phyloP scores from a whole-genome alignment of 75 land plant species.

The Pinus tabuliformis region DNA sequence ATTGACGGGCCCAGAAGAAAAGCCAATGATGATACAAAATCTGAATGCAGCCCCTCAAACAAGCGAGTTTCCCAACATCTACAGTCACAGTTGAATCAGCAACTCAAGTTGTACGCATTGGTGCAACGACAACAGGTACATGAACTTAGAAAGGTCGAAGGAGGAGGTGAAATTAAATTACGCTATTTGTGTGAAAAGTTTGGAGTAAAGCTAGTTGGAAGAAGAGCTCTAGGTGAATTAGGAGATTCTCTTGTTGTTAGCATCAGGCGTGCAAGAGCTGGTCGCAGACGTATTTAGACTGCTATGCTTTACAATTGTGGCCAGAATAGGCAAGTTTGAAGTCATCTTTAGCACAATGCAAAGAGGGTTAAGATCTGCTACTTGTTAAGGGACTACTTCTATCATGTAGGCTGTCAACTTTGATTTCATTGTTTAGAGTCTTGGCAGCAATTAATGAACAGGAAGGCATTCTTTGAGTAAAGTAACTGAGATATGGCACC shows the following conservation, averaged over 20 bases:
- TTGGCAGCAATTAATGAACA: too few species aligned
- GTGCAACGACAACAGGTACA: constrained; percentile 64
- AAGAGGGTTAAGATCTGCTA: too few species aligned
- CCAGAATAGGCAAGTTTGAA: too few species aligned
- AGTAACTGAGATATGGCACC: too few species aligned
- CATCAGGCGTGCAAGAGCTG: constrained; percentile 47
- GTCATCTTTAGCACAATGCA: too few species aligned
- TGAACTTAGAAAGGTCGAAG: constrained; percentile 35
- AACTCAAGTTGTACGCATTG: constrained; percentile 59
- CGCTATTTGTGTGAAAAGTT: constrained; percentile 33
- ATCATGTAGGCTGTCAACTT: too few species aligned
- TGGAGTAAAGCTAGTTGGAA: constrained; percentile 72
- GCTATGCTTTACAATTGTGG: too few species aligned
- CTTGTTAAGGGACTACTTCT: too few species aligned
- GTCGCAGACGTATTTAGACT: constrained; percentile 1
- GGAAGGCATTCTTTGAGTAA: too few species aligned
- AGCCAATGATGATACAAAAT: not conserved
- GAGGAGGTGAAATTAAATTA: constrained; percentile 50
- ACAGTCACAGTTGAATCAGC: constrained; percentile 2
- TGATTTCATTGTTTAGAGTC: too few species aligned
- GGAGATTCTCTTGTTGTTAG: constrained; percentile 40
- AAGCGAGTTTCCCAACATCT: not conserved
- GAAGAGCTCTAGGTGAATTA: constrained; percentile 40
- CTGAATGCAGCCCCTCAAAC: not conserved
- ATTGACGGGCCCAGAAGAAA: constrained; percentile 15